Evolutionary conservation across 352 stramenopile species (phyloP).

Genomic region (Phytopythium aichiense): DNA sequence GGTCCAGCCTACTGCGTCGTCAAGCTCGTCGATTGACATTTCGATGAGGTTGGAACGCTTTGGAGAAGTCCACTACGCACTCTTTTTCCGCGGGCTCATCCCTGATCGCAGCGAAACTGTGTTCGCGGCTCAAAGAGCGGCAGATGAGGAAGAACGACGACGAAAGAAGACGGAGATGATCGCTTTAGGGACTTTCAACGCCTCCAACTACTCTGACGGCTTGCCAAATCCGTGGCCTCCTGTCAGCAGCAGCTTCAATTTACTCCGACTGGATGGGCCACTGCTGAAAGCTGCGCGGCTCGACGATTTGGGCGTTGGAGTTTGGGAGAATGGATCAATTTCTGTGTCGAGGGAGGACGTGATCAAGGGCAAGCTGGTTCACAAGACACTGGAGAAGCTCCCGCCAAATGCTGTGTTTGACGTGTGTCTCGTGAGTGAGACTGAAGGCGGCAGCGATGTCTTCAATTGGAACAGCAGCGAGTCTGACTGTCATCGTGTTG

Average conservation of each 20-base stretch:
- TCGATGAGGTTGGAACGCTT: conserved; percentile 52
- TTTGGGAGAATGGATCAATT: conserved; percentile 77
- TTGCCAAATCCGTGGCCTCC: conserved; percentile 41
- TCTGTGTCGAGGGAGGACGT: conserved; percentile 68
- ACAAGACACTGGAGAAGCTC: conserved; percentile 65
- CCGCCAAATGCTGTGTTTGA: conserved; percentile 67
- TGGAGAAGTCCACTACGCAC: conserved; percentile 68
- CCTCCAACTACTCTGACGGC: conserved; percentile 13
- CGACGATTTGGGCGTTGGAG: conserved; percentile 51
- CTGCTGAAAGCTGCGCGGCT: conserved; percentile 49
- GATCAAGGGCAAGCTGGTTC: conserved; percentile 29
- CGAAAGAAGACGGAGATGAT: conserved; percentile 7
- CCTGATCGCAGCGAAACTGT: conserved; percentile 23
- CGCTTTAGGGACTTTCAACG: conserved; percentile 5
- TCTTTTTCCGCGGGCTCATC: conserved; percentile 64
- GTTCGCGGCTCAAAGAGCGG: conserved; percentile 1
- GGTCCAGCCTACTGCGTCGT: conserved; percentile 31
- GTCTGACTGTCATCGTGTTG: conserved; percentile 38
- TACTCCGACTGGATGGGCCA: conserved; percentile 34
- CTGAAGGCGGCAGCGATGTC: conserved; percentile 56
- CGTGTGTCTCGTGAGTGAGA: conserved; percentile 71
- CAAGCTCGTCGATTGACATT: conserved; percentile 46
- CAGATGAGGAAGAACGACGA: conserved; percentile 14
- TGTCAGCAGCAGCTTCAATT: conserved; percentile 35
- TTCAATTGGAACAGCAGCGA: conserved; percentile 41